Conservation (phyloP, 768 basidiomycete species). For the Psilocybe subaeruginosa region DNA sequence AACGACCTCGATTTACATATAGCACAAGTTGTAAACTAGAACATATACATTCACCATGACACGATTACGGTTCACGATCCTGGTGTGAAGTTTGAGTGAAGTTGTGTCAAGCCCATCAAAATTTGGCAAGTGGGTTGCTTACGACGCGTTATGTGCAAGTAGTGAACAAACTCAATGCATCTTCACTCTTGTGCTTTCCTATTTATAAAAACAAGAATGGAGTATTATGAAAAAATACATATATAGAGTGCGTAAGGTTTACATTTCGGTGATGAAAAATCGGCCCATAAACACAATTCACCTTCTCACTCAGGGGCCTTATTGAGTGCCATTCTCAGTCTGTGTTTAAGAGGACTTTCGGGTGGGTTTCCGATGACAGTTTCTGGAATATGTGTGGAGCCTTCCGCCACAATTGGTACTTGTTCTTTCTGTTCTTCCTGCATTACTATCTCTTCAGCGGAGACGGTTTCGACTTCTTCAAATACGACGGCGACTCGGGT, state of each 20-base stretch:
- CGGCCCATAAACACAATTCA: neutral
- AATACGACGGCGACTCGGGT: conserved; percentile 79
- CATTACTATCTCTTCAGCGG: conserved; percentile 36
- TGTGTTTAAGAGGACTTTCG: conserved; percentile 31
- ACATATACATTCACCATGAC: neutral
- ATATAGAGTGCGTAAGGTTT: too few species aligned
- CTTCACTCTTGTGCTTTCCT: too few species aligned
- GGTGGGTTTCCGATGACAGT: conserved; percentile 19
- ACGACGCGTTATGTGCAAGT: too few species aligned
- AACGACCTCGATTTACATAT: neutral
- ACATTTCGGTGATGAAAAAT: too few species aligned
- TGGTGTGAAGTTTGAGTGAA: neutral
- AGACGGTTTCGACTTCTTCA: conserved; percentile 68
- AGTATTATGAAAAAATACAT: too few species aligned
- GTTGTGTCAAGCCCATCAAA: too few species aligned
- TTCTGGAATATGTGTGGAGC: conserved; percentile 10
- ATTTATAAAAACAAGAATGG: too few species aligned
- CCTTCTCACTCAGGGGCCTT: conserved; percentile 8
- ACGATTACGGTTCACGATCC: neutral
- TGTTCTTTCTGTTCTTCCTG: conserved; percentile 17
- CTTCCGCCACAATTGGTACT: neutral
- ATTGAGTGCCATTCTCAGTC: conserved; percentile 30
- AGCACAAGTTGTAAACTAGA: neutral
- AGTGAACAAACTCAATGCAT: too few species aligned
- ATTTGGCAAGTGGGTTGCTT: too few species aligned